phyloP scores from a whole-genome alignment of 257 asterid genomes.

The Thymus mandschuricus region DNA sequence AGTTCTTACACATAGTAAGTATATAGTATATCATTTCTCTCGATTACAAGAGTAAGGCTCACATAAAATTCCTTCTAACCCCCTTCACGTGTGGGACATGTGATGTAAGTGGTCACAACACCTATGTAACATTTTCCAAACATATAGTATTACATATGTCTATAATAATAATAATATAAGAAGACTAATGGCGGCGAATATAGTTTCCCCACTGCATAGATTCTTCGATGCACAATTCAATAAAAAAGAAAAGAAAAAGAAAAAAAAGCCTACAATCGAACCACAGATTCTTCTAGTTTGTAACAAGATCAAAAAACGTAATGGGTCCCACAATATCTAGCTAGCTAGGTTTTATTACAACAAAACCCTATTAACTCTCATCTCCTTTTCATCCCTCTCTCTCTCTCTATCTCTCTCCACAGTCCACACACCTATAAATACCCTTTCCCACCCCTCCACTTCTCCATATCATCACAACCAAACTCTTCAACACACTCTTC shows the following conservation, averaged over 20 bases:
- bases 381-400: slow-evolving; percentile 35
- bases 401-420: slow-evolving; percentile 29
- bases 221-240: slow-evolving; percentile 25
- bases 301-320: slow-evolving; percentile 24
- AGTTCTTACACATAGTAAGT: background rate
- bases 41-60: background rate
- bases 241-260: background rate
- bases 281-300: background rate
- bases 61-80: slow-evolving; percentile 9
- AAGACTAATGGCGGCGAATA: slow-evolving; percentile 14
- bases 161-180: background rate
- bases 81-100: slow-evolving; percentile 39
- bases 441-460: slow-evolving; percentile 32
- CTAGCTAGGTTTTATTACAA: slow-evolving; percentile 28
- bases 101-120: slow-evolving; percentile 34
- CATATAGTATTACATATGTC: slow-evolving; percentile 14
- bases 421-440: slow-evolving; percentile 44
- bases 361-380: slow-evolving; percentile 41
- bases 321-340: slow-evolving; percentile 62
- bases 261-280: background rate
- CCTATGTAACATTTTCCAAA: background rate
- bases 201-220: slow-evolving; percentile 40
- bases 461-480: slow-evolving; percentile 29
- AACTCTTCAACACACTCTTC: background rate
- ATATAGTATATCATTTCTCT: background rate